Evolutionary conservation across 2,329 filamentous ascomycete genomes (phyloP).

Genomic region (Clarireedia hainanense): DNA sequence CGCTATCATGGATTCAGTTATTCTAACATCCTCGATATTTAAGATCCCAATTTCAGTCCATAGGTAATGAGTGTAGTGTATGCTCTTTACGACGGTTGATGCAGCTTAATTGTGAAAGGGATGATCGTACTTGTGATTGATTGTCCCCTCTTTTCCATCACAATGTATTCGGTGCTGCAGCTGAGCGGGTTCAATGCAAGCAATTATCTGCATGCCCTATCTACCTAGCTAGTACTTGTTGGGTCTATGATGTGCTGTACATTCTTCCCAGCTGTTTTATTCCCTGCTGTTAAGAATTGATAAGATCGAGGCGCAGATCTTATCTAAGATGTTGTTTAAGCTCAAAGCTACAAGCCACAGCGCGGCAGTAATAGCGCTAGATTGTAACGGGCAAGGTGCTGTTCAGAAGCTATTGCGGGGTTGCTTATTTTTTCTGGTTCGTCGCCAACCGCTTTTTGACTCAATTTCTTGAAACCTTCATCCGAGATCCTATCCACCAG

Average conservation of each 20-base stretch:
- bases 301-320: not conserved
- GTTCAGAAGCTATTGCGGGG: constrained; percentile 4
- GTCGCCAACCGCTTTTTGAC: constrained; percentile 4
- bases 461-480: not conserved
- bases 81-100: not conserved
- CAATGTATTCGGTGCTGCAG: not conserved
- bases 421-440: constrained; percentile 2
- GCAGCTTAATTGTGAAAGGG: not conserved
- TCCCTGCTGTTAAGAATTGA: not conserved
- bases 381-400: not conserved
- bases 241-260: not conserved
- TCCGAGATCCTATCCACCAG: not conserved
- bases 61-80: not conserved
- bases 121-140: not conserved
- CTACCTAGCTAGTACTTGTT: not conserved
- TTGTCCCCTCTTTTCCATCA: not conserved
- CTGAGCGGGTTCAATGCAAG: constrained; percentile 9
- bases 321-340: not conserved
- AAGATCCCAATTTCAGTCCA: too few species aligned
- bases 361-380: not conserved
- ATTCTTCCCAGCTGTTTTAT: not conserved
- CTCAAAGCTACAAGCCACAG: not conserved
- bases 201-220: constrained; percentile 1
- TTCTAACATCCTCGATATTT: too few species aligned
- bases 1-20: not conserved